Evolutionary conservation across 2,329 filamentous ascomycete species (phyloP).

Genomic region (Aspergillus texensis): DNA sequence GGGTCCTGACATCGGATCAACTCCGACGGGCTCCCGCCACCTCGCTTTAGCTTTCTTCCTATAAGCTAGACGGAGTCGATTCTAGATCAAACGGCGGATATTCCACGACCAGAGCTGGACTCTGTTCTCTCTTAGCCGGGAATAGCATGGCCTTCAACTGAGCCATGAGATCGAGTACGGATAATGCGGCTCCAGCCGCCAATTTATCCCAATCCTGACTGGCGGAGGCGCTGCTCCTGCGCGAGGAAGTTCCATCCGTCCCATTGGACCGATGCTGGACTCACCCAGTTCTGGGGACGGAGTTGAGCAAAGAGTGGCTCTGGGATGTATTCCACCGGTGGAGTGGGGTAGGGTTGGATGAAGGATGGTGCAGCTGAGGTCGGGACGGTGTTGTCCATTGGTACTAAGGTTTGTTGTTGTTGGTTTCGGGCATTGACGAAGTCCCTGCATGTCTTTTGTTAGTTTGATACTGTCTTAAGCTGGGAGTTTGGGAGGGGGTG

Average conservation of each 20-base stretch:
- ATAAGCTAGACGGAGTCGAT: neutral
- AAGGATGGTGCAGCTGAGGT: constrained; percentile 5
- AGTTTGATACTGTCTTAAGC: neutral
- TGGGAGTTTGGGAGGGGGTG: too few relatives aligned
- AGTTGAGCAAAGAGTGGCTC: constrained; percentile 27
- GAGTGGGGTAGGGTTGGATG: constrained; percentile 10
- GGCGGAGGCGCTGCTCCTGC: constrained; percentile 1
- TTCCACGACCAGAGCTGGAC: neutral
- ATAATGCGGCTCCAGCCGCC: neutral
- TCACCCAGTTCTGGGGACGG: constrained; percentile 39
- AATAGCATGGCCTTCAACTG: neutral
- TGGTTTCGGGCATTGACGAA: constrained; percentile 23
- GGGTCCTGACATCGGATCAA: neutral
- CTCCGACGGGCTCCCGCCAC: neutral
- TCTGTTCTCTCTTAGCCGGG: neutral
- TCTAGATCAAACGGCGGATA: neutral
- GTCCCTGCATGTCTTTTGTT: constrained; percentile 23
- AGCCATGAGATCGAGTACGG: neutral
- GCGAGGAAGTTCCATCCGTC: constrained; percentile 21
- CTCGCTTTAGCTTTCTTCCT: neutral
- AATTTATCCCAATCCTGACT: constrained; percentile 1
- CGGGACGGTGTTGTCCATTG: constrained; percentile 13
- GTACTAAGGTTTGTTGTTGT: constrained; percentile 11
- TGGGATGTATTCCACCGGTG: constrained; percentile 11
- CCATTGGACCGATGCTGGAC: constrained; percentile 33